A percentile compares a stretch with the other conserved stretches of the same genome.
Conservation (phyloP, 2,329 filamentous ascomycete genomes). For the Penicillium fuscoglaucum region DNA sequence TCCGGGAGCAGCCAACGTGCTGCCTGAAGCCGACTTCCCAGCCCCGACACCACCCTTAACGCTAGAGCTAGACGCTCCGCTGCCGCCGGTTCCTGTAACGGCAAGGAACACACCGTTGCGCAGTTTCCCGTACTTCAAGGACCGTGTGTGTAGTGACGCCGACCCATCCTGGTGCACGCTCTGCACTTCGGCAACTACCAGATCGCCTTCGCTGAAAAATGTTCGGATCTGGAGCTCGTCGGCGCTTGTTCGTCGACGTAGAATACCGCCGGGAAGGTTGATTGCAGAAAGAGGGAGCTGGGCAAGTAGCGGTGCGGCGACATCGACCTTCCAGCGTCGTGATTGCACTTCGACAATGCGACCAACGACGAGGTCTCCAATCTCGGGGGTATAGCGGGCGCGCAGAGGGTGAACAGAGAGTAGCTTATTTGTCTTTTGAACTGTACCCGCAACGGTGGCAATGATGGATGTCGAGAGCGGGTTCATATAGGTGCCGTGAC, state of each 20-base stretch:
- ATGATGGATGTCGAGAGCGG: slow-evolving; percentile 66
- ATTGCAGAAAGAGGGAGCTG: slow-evolving; percentile 83
- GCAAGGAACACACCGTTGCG: slow-evolving; percentile 87
- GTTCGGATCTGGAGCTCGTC: slow-evolving; percentile 95
- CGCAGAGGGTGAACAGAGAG: slow-evolving; percentile 87
- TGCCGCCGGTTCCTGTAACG: slow-evolving; percentile 76
- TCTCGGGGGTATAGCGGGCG: slow-evolving; percentile 91
- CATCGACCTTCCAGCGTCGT: slow-evolving; percentile 90
- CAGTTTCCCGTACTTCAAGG: slow-evolving; percentile 90
- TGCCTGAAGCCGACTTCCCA: slow-evolving; percentile 53
- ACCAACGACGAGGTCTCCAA: slow-evolving; percentile 92
- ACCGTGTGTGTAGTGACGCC: slow-evolving; percentile 84
- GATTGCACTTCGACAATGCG: slow-evolving; percentile 94
- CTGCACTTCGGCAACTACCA: slow-evolving; percentile 94
- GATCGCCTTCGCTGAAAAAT: slow-evolving; percentile 95
- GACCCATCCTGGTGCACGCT: slow-evolving; percentile 80
- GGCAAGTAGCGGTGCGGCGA: slow-evolving; percentile 82
- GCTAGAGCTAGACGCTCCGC: slow-evolving; percentile 49
- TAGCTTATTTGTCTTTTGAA: slow-evolving; percentile 94
- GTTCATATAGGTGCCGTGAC: slow-evolving; percentile 85
- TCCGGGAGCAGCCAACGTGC: slow-evolving; percentile 63
- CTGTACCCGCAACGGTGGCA: slow-evolving; percentile 84
- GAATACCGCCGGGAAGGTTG: slow-evolving; percentile 90
- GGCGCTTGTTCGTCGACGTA: slow-evolving; percentile 87
- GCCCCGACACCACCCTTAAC: slow-evolving; percentile 35